These are phyloP conservation scores for Agaricus subrufescens DNA, from an alignment of 768 basidiomycete species.

Conservation along the genomic window DNA sequence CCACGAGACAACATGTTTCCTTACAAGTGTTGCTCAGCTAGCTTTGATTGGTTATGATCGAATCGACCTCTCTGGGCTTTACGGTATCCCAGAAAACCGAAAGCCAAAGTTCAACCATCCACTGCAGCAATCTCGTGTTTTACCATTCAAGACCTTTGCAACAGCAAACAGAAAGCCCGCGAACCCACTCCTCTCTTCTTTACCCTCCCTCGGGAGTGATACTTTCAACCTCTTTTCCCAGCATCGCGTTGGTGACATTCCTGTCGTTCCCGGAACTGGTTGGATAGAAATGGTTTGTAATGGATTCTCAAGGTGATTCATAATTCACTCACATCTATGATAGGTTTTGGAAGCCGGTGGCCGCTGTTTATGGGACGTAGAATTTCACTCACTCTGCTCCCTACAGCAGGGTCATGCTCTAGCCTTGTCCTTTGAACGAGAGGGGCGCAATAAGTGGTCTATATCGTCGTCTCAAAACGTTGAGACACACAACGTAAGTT, in stretches of 20 bases:
- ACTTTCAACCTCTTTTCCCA: neutral
- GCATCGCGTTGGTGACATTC: neutral
- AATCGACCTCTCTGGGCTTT: conserved; percentile 23
- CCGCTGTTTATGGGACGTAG: neutral
- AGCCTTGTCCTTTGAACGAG: neutral
- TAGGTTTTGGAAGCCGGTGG: conserved; percentile 3
- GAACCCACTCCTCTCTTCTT: neutral
- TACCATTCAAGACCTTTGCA: neutral
- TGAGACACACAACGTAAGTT: neutral
- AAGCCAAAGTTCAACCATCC: neutral
- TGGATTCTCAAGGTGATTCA: neutral
- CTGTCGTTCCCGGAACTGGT: neutral
- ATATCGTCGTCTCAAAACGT: neutral
- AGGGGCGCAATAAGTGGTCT: neutral
- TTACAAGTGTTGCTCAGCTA: conserved; percentile 21
- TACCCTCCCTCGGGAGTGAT: neutral
- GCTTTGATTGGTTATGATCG: conserved; percentile 22
- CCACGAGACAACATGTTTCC: neutral
- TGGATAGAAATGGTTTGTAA: neutral
- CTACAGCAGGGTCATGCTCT: neutral
- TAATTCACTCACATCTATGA: neutral
- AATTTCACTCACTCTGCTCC: neutral
- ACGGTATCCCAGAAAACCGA: neutral
- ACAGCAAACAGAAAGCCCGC: neutral
- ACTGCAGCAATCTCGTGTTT: neutral